These are phyloP conservation scores for Sarcodon aspratus DNA, from an alignment of 768 basidiomycete species.

Conservation along the genomic window DNA sequence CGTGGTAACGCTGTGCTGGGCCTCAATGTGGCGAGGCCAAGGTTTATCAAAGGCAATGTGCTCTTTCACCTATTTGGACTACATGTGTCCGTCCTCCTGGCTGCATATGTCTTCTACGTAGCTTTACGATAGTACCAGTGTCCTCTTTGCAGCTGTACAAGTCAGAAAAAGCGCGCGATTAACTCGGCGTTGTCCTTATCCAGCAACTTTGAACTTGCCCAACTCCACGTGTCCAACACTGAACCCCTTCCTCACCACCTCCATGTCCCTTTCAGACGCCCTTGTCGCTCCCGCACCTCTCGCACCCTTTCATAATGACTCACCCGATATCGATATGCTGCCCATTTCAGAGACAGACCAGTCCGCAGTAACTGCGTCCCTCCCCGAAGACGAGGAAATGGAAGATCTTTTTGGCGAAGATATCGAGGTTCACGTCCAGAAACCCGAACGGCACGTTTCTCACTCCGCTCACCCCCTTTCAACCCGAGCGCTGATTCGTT, in stretches of 20 bases:
- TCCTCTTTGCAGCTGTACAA: too few species aligned
- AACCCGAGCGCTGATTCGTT: constrained; percentile 18
- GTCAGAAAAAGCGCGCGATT: too few species aligned
- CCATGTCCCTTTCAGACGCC: constrained; percentile 12
- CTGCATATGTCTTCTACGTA: too few species aligned
- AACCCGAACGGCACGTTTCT: too few species aligned
- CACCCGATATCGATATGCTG: constrained; percentile 3
- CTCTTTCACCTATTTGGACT: too few species aligned
- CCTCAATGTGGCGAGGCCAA: too few species aligned
- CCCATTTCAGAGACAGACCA: constrained; percentile 3
- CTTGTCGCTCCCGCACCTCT: constrained; percentile 6
- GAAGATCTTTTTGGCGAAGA: constrained; percentile 77
- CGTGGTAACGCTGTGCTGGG: too few species aligned
- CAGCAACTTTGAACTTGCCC: not conserved
- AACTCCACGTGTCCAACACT: not conserved
- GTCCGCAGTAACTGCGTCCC: not conserved
- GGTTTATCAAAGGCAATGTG: too few species aligned
- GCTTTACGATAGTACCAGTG: too few species aligned
- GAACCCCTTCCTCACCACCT: too few species aligned
- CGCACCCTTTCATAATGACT: not conserved
- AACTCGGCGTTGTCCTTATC: too few species aligned
- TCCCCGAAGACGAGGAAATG: constrained; percentile 43
- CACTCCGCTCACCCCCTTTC: not conserved
- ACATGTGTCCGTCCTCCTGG: too few species aligned
- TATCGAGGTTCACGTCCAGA: constrained; percentile 22